Conservation (phyloP, 73 alveolate species). For the Tetrahymena elliotti region DNA sequence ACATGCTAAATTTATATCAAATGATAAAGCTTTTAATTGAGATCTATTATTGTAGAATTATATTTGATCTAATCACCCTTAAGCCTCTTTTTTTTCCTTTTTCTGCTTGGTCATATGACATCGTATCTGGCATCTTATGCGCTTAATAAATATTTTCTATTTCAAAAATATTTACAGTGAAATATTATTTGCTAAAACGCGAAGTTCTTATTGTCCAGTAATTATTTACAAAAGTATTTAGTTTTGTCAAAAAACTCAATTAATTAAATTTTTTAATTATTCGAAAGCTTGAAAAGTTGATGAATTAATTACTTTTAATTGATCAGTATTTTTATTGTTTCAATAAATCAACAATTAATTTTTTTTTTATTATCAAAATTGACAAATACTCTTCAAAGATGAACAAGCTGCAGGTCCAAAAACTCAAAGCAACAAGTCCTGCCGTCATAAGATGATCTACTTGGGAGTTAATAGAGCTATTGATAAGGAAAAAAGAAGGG, state of each 20-base stretch:
- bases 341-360: neutral
- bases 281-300: neutral
- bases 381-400: neutral
- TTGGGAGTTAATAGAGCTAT: neutral
- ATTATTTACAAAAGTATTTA: neutral
- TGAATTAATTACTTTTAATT: neutral
- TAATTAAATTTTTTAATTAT: neutral
- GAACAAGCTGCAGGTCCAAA: neutral
- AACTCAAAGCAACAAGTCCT: neutral
- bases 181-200: neutral
- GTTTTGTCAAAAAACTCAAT: neutral
- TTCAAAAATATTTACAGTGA: neutral
- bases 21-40: neutral
- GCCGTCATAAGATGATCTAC: neutral
- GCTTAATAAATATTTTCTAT: neutral
- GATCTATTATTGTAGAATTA: neutral
- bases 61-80: neutral
- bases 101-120: neutral
- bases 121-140: neutral
- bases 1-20: neutral
- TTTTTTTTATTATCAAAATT: neutral
- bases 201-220: neutral
- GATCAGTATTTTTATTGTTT: neutral
- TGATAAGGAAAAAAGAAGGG: neutral
- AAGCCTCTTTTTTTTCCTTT: neutral